These are phyloP conservation scores for Geotrichum carabidarum DNA, from an alignment of 1,139 yeast genomes.

Conservation along the genomic window DNA sequence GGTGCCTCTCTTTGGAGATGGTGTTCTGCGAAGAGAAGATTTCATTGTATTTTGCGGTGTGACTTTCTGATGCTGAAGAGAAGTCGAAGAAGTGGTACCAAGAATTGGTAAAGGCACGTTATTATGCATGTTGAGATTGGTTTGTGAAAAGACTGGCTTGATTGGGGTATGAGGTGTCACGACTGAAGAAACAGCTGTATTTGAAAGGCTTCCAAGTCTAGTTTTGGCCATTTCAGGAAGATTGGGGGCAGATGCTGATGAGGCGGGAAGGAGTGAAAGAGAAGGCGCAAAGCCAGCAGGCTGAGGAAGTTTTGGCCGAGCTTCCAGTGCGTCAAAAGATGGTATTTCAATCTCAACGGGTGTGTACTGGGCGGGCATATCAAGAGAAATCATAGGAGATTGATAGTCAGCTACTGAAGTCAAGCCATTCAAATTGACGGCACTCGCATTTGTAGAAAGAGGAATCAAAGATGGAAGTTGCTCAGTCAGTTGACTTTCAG, in stretches of 20 bases:
- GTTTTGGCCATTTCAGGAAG: slow-evolving; percentile 2
- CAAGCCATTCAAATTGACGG: slow-evolving; percentile 13
- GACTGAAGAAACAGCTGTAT: slow-evolving; percentile 4
- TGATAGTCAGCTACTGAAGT: slow-evolving; percentile 27
- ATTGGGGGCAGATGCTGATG: slow-evolving; percentile 13
- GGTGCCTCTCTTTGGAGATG: slow-evolving; percentile 20
- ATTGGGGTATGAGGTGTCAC: slow-evolving; percentile 18
- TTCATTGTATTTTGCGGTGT: slow-evolving; percentile 8
- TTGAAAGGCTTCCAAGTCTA: not conserved
- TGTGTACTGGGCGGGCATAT: slow-evolving; percentile 32
- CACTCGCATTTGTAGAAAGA: slow-evolving; percentile 11
- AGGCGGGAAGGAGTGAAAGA: slow-evolving; percentile 17
- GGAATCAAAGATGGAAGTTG: slow-evolving; percentile 3
- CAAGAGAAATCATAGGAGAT: slow-evolving; percentile 29
- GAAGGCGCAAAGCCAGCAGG: slow-evolving; percentile 18
- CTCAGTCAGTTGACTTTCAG: slow-evolving; percentile 3
- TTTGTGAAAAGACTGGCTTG: slow-evolving; percentile 15
- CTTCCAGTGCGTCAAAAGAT: slow-evolving; percentile 40
- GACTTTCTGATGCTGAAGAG: slow-evolving; percentile 9
- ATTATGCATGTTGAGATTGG: slow-evolving; percentile 14
- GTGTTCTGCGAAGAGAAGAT: slow-evolving; percentile 19
- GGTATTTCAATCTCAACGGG: slow-evolving; percentile 58
- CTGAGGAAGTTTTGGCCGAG: slow-evolving; percentile 24
- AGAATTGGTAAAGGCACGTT: not conserved
- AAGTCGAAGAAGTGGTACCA: slow-evolving; percentile 2